Percentiles rank a stretch among this genome's conserved stretches.
Conservation (phyloP, 2,329 filamentous ascomycete species). For the Penicillium italicum region DNA sequence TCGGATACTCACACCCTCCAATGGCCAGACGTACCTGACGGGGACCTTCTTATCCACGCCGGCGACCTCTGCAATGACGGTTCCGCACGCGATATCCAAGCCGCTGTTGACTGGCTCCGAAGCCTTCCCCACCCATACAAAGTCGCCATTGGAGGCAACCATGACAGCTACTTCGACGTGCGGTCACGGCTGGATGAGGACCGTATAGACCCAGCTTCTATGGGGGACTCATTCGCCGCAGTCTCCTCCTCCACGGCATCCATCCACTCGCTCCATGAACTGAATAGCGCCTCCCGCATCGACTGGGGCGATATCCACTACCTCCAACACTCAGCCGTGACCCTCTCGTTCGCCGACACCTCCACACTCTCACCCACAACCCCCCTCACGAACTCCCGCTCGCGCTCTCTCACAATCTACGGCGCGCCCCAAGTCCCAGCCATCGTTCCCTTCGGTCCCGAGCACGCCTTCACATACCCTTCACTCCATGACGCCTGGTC, state of each 20-base stretch:
- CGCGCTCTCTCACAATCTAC: conserved; percentile 65
- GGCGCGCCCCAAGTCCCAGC: conserved; percentile 75
- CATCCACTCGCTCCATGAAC: conserved; percentile 37
- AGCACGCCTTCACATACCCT: conserved; percentile 76
- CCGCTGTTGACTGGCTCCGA: conserved; percentile 78
- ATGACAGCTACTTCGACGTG: conserved; percentile 80
- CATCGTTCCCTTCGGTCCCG: conserved; percentile 61
- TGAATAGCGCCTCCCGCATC: conserved; percentile 50
- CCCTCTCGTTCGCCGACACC: conserved; percentile 54
- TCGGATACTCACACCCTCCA: conserved; percentile 79
- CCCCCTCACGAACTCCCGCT: conserved; percentile 51
- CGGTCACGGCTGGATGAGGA: conserved; percentile 58
- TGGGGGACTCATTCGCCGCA: conserved; percentile 21
- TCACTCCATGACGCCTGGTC: conserved; percentile 66
- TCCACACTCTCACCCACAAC: conserved; percentile 43
- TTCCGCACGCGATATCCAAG: conserved; percentile 68
- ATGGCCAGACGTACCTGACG: conserved; percentile 53
- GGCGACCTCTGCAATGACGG: conserved; percentile 79
- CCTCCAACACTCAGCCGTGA: conserved; percentile 65
- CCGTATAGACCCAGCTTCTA: conserved; percentile 30
- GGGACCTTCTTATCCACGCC: conserved; percentile 84
- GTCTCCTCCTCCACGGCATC: conserved; percentile 38
- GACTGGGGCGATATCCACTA: conserved; percentile 69
- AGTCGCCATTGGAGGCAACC: conserved; percentile 80
- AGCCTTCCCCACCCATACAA: conserved; percentile 73